Percentiles rank a stretch among this genome's conserved stretches.
phyloP scores from a whole-genome alignment of 148 eudicot species.

The Heliamphora exappendiculata region DNA sequence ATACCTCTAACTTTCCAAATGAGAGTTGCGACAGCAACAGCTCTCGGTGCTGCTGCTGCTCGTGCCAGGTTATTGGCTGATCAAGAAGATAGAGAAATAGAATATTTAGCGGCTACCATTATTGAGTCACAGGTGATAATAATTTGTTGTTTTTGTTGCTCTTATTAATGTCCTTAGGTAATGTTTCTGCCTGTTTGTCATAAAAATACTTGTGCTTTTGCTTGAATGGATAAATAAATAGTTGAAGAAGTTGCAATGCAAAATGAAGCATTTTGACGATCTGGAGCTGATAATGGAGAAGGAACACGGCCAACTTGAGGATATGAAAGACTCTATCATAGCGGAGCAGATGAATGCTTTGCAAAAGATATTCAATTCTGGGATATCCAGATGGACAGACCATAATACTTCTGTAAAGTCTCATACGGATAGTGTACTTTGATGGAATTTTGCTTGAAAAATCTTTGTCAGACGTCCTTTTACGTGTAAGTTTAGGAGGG shows the following conservation, averaged over 20 bases:
- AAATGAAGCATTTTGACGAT: conserved; percentile 53
- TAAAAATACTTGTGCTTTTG: background rate
- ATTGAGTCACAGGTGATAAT: conserved; percentile 65
- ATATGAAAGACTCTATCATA: conserved; percentile 55
- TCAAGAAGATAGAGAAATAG: conserved; percentile 85
- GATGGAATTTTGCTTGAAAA: background rate
- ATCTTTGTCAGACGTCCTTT: background rate
- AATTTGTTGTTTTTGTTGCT: background rate
- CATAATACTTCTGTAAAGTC: conserved; percentile 15
- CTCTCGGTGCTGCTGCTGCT: conserved; percentile 95
- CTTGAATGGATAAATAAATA: conserved; percentile 17
- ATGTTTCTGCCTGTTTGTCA: background rate
- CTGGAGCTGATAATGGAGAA: conserved; percentile 66
- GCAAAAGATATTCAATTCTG: conserved; percentile 33
- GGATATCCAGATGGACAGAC: conserved; percentile 53
- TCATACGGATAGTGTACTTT: conserved; percentile 17
- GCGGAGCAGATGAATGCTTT: conserved; percentile 44
- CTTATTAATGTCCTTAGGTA: background rate
- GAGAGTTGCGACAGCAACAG: conserved; percentile 81
- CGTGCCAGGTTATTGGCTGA: conserved; percentile 85
- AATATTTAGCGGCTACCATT: conserved; percentile 52
- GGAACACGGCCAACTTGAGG: conserved; percentile 48
- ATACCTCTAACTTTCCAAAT: conserved; percentile 59
- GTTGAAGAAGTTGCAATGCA: conserved; percentile 72
- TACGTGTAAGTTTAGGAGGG: background rate